phyloP scores from a whole-genome alignment of 768 basidiomycete genomes.

The Lentinula detonsa region DNA sequence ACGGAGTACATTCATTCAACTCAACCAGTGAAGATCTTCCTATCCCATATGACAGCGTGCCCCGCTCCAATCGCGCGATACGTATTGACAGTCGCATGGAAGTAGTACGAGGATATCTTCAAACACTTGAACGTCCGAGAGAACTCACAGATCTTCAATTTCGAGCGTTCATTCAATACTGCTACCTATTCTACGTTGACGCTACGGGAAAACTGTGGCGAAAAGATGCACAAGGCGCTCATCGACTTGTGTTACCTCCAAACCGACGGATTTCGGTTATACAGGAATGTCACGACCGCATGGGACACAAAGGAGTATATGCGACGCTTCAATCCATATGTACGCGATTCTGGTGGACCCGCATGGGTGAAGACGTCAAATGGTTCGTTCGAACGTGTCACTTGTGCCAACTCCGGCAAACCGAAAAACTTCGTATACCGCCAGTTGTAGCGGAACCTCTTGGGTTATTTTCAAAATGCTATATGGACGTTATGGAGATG shows the following conservation, averaged over 20 bases:
- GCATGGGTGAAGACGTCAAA: background rate
- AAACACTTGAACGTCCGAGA: background rate
- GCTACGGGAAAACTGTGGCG: background rate
- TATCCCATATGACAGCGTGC: background rate
- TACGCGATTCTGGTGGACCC: slow-evolving; percentile 10
- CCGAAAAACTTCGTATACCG: slow-evolving; percentile 13
- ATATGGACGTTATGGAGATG: slow-evolving; percentile 24
- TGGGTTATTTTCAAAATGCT: slow-evolving; percentile 19
- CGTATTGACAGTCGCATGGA: background rate
- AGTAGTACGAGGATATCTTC: background rate
- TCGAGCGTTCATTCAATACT: background rate
- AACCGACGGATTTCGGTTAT: background rate
- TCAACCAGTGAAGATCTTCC: too few relatives aligned
- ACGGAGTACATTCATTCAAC: too few relatives aligned
- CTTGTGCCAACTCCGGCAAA: slow-evolving; percentile 6
- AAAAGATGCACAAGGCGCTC: background rate
- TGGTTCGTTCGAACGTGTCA: slow-evolving; percentile 10
- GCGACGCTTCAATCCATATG: background rate
- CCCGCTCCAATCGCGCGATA: background rate
- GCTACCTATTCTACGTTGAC: background rate
- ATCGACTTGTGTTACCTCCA: slow-evolving; percentile 1
- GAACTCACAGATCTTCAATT: background rate
- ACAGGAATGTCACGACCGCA: too few relatives aligned
- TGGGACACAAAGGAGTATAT: background rate
- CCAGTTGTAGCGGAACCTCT: slow-evolving; percentile 18